Conservation (phyloP, 2,329 filamentous ascomycete genomes). For the Dendryphion nanum region DNA sequence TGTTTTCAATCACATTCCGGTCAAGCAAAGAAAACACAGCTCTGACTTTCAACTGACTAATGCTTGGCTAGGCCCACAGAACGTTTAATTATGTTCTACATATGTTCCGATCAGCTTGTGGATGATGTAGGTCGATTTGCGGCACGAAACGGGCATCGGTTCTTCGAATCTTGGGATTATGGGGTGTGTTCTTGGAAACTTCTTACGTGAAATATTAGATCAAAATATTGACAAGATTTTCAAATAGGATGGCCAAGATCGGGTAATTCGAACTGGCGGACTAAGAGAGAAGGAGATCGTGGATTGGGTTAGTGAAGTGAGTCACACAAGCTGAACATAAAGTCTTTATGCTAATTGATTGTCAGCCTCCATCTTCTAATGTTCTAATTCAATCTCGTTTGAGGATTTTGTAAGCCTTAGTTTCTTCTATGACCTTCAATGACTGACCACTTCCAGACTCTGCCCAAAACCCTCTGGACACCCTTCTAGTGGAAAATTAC, state of each 20-base stretch:
- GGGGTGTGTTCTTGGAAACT: conserved; percentile 4
- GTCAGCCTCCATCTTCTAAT: conserved; percentile 8
- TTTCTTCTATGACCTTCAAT: not conserved
- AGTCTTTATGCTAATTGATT: not conserved
- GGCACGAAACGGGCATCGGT: conserved; percentile 13
- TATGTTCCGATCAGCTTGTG: conserved; percentile 9
- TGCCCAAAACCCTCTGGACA: conserved; percentile 14
- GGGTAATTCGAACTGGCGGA: conserved; percentile 9
- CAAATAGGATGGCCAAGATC: conserved; percentile 3
- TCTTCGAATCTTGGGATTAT: conserved; percentile 12
- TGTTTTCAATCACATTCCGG: no score
- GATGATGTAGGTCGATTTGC: conserved; percentile 10
- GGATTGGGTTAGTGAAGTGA: conserved; percentile 11
- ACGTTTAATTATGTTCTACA: no score
- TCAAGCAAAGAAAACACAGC: no score
- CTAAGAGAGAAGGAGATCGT: conserved; percentile 15
- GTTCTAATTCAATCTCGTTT: conserved; percentile 8
- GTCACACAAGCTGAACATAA: not conserved
- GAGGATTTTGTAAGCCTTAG: conserved; percentile 6
- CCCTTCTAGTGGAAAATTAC: conserved; percentile 13
- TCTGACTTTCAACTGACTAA: no score
- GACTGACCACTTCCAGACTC: conserved; percentile 1
- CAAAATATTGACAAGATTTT: not conserved
- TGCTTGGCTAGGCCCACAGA: no score
- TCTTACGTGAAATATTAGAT: no score